These are phyloP conservation scores for Pythium folliculosum DNA, from an alignment of 352 stramenopile species.

Conservation along the genomic window DNA sequence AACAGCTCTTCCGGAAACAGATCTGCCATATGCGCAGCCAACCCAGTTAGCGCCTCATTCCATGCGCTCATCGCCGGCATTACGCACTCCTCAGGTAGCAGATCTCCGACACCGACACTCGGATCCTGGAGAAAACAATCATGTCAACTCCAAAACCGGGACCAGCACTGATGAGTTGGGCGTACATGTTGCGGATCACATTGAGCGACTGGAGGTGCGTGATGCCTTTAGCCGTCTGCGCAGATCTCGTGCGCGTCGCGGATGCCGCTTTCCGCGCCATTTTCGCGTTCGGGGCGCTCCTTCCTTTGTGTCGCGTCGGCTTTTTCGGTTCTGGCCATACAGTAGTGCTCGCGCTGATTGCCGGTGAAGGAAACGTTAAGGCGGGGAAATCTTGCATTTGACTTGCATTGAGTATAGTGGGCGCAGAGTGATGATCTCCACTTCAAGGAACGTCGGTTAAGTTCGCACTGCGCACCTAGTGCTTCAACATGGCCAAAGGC, in stretches of 20 bases:
- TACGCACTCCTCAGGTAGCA: slow-evolving; percentile 44
- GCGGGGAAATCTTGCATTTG: slow-evolving; percentile 5
- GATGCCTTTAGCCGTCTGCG: slow-evolving; percentile 27
- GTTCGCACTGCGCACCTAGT: slow-evolving; percentile 5
- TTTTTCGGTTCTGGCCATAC: slow-evolving; percentile 17
- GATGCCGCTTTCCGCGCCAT: background rate
- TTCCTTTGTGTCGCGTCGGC: background rate
- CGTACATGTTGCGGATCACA: slow-evolving; percentile 47
- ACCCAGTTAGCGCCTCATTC: background rate
- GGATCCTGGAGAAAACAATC: slow-evolving; percentile 31
- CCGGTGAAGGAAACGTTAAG: background rate
- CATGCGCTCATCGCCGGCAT: too few species aligned
- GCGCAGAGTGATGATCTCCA: slow-evolving; percentile 26
- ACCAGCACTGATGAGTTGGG: background rate
- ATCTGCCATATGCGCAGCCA: slow-evolving; percentile 23
- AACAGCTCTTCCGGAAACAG: slow-evolving; percentile 41
- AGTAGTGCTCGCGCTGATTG: background rate
- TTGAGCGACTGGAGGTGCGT: slow-evolving; percentile 44
- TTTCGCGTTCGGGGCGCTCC: background rate
- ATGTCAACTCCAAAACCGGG: background rate
- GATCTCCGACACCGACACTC: slow-evolving; percentile 47
- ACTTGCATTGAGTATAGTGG: slow-evolving; percentile 15
- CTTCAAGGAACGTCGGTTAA: slow-evolving; percentile 20
- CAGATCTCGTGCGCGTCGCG: slow-evolving; percentile 4
- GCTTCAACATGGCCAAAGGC: slow-evolving; percentile 4